A percentile compares a stretch with the other conserved stretches of the same genome.
phyloP scores from a whole-genome alignment of 176 grass and related monocot genomes.

The Avena sativa region DNA sequence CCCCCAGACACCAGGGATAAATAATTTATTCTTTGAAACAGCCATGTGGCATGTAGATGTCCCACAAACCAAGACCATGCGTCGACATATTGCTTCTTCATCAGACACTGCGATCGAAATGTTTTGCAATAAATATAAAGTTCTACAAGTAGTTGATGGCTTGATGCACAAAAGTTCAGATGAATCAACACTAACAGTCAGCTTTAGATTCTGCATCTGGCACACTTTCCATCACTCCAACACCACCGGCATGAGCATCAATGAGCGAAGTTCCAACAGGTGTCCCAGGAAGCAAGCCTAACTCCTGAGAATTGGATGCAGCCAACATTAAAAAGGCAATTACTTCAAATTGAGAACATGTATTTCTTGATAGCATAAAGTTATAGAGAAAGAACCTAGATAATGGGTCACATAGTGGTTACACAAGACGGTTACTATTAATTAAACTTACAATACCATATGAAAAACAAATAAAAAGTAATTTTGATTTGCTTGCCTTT shows the following conservation, averaged over 20 bases:
- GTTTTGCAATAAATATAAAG: not conserved
- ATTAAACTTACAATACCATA: slow-evolving; percentile 30
- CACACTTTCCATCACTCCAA: slow-evolving; percentile 92
- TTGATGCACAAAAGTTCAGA: slow-evolving; percentile 11
- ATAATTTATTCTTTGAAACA: slow-evolving; percentile 76
- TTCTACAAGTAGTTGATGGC: not conserved
- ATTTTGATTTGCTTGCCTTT: slow-evolving; percentile 69
- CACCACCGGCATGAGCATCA: slow-evolving; percentile 95
- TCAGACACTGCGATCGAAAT: slow-evolving; percentile 16
- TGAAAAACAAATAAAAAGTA: slow-evolving; percentile 26
- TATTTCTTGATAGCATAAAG: not conserved
- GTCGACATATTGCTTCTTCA: slow-evolving; percentile 75
- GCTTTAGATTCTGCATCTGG: slow-evolving; percentile 53
- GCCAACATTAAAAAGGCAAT: not conserved
- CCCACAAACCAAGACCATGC: slow-evolving; percentile 93
- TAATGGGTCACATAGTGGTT: slow-evolving; percentile 12
- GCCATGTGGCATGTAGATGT: slow-evolving; percentile 99
- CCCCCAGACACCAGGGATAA: slow-evolving; percentile 94
- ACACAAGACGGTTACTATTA: slow-evolving; percentile 15
- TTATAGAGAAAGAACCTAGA: slow-evolving; percentile 27
- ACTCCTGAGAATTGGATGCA: slow-evolving; percentile 54
- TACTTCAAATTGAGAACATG: not conserved
- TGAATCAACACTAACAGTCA: slow-evolving; percentile 51
- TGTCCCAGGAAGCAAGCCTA: slow-evolving; percentile 79
- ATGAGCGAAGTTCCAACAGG: slow-evolving; percentile 96